These are phyloP conservation scores for Fagopyrum tataricum DNA, from an alignment of 148 eudicot genomes.

Conservation along the genomic window DNA sequence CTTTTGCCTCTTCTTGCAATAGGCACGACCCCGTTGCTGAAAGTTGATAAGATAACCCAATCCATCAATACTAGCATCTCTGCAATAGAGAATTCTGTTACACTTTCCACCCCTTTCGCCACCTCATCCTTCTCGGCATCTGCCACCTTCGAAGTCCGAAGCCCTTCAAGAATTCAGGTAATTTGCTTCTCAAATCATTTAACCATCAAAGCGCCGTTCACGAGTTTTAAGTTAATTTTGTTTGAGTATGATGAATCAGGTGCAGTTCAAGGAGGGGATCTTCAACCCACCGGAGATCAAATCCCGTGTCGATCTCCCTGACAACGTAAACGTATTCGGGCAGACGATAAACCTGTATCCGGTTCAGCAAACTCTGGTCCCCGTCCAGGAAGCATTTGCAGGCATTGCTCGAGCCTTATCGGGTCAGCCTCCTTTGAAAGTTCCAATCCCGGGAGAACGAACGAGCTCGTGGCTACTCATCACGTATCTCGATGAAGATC, in stretches of 20 bases:
- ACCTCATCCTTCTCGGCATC: conserved; percentile 72
- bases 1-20: conserved; percentile 82
- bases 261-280: conserved; percentile 77
- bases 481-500: conserved; percentile 82
- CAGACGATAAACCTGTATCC: conserved; percentile 65
- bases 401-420: conserved; percentile 44
- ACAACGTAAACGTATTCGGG: conserved; percentile 66
- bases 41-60: conserved; percentile 72
- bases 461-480: conserved; percentile 72
- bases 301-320: conserved; percentile 66
- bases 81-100: conserved; percentile 59
- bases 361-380: conserved; percentile 64
- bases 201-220: not conserved
- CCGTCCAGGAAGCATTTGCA: conserved; percentile 67
- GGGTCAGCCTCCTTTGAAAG: conserved; percentile 66
- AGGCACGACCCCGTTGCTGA: conserved; percentile 54
- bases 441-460: conserved; percentile 75
- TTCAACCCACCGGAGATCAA: conserved; percentile 87
- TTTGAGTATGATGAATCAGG: conserved; percentile 34
- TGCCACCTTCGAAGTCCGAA: conserved; percentile 77
- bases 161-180: conserved; percentile 92
- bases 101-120: conserved; percentile 69
- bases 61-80: conserved; percentile 45
- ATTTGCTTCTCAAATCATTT: not conserved
- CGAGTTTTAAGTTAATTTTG: too few species aligned